These are phyloP conservation scores for Diaporthe ampelina DNA, from an alignment of 2,329 filamentous ascomycete genomes.

Conservation along the genomic window DNA sequence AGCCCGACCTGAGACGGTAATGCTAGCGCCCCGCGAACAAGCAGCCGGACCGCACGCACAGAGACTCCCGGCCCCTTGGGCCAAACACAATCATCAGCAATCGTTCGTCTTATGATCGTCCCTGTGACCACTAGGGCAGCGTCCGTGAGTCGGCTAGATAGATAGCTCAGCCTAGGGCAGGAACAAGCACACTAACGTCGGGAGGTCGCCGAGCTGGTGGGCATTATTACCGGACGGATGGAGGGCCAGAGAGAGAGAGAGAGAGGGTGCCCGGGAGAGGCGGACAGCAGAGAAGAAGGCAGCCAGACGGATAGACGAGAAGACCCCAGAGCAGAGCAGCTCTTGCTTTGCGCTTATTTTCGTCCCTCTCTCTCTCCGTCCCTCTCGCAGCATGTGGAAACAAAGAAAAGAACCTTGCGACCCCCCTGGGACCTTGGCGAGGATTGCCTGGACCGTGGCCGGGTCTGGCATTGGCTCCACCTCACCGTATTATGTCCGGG, in stretches of 20 bases:
- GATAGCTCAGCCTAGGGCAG: background rate
- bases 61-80: constrained; percentile 23
- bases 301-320: background rate
- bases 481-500: constrained; percentile 19
- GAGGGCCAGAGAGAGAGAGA: too few species aligned
- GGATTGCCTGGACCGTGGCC: background rate
- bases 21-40: constrained; percentile 6
- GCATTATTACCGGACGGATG: background rate
- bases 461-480: constrained; percentile 26
- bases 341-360: background rate
- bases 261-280: background rate
- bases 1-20: background rate
- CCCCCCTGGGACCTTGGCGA: constrained; percentile 21
- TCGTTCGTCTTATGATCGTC: constrained; percentile 15
- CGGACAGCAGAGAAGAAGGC: background rate
- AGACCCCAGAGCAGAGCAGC: background rate
- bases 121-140: constrained; percentile 1
- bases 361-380: too few species aligned
- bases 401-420: constrained; percentile 9
- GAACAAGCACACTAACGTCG: background rate
- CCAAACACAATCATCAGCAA: background rate
- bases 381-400: background rate
- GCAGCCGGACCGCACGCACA: constrained; percentile 24
- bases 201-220: background rate
- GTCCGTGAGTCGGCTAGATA: constrained; percentile 14